A percentile compares a stretch with the other conserved stretches of the same genome.
Conservation (phyloP, 768 basidiomycete genomes). For the Tricholoma sp. region DNA sequence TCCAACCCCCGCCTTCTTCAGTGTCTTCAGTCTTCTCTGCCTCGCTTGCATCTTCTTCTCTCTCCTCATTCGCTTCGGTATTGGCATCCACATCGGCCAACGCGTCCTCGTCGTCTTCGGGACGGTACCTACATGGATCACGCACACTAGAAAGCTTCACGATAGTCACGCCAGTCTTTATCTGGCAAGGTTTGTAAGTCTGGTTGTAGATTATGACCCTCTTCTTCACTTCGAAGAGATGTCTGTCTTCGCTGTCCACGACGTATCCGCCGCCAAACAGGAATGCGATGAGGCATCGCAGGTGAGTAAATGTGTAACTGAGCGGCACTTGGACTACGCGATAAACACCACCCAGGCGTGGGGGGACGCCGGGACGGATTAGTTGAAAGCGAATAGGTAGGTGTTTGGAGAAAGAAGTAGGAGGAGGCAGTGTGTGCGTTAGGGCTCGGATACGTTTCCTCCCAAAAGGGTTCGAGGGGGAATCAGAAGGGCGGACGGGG, state of each 20-base stretch:
- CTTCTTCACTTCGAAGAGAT: constrained; percentile 59
- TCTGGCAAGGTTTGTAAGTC: constrained; percentile 44
- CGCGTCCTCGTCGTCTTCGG: constrained; percentile 23
- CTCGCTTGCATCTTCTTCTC: constrained; percentile 34
- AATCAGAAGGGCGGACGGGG: constrained; percentile 52
- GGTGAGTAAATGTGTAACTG: constrained; percentile 63
- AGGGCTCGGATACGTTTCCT: constrained; percentile 41
- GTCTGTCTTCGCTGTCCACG: constrained; percentile 30
- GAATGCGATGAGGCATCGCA: constrained; percentile 57
- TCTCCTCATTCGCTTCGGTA: constrained; percentile 28
- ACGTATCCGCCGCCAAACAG: constrained; percentile 41
- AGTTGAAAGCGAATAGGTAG: constrained; percentile 62
- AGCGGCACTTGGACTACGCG: constrained; percentile 66
- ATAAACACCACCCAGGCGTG: constrained; percentile 46
- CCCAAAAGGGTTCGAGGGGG: constrained; percentile 68
- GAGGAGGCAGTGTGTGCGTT: constrained; percentile 32
- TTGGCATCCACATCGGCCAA: constrained; percentile 25
- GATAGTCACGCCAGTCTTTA: constrained; percentile 44
- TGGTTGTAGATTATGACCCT: constrained; percentile 36
- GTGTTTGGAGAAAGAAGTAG: constrained; percentile 53
- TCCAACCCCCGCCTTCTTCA: constrained; percentile 44
- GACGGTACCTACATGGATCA: constrained; percentile 46
- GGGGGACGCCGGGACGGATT: constrained; percentile 28
- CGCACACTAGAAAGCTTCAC: constrained; percentile 47
- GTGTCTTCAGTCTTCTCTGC: constrained; percentile 18